phyloP scores from a whole-genome alignment of 225 moss, liverwort and hornwort genomes.

The Polytrichum commune region DNA sequence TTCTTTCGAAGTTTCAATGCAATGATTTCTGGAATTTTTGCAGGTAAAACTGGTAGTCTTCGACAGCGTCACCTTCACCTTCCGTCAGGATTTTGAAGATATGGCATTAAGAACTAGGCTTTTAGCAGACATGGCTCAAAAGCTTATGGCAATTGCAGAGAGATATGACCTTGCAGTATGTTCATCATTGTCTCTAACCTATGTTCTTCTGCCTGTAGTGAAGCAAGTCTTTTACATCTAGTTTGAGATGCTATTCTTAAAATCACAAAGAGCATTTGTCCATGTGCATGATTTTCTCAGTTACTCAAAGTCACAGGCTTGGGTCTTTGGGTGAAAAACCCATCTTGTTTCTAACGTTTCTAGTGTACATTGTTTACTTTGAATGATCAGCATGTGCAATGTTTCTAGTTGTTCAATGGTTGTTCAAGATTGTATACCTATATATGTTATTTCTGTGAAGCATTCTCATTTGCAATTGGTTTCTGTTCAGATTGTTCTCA shows the following conservation, averaged over 20 bases:
- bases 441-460: no score
- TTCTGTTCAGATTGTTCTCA: constrained; percentile 69
- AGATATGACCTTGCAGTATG: constrained; percentile 87
- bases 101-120: constrained; percentile 84
- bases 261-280: background rate
- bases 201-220: background rate
- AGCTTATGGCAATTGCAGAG: constrained; percentile 69
- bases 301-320: background rate
- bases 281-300: background rate
- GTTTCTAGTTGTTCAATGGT: background rate
- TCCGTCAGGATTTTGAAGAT: constrained; percentile 93
- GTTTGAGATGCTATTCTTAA: background rate
- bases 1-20: no score
- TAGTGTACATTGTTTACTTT: background rate
- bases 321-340: no score
- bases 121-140: constrained; percentile 75
- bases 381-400: background rate
- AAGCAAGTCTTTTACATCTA: background rate
- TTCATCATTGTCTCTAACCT: background rate
- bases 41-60: constrained; percentile 92
- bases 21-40: constrained; percentile 11
- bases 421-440: no score
- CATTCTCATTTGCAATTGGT: constrained; percentile 15
- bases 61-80: constrained; percentile 91
- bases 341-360: background rate